Conservation (phyloP, 352 stramenopile genomes). For the Achlya hypogyna region DNA sequence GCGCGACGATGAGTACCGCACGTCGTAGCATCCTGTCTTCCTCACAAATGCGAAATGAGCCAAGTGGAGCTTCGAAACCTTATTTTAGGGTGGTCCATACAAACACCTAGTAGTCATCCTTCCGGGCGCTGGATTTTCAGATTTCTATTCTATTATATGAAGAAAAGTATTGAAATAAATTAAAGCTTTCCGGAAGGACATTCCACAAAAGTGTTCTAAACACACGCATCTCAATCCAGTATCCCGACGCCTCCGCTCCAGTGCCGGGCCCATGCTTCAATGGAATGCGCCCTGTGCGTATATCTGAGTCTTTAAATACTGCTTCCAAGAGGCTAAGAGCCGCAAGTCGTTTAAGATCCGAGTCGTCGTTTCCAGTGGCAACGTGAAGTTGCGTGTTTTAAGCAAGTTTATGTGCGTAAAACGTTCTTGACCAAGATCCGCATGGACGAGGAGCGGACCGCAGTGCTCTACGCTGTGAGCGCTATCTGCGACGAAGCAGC, state of each 20-base stretch:
- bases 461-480: constrained; percentile 15
- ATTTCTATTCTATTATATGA: background rate
- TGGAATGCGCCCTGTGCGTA: too few species aligned
- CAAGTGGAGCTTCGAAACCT: background rate
- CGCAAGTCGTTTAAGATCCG: too few species aligned
- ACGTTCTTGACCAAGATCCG: background rate
- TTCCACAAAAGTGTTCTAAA: background rate
- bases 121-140: background rate
- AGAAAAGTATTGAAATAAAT: background rate
- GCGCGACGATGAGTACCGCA: background rate
- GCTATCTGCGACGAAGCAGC: constrained; percentile 14
- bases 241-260: too few species aligned
- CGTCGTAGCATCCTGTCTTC: background rate
- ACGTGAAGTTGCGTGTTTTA: background rate
- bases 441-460: constrained; percentile 9
- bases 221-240: too few species aligned
- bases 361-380: too few species aligned
- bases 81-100: background rate
- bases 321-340: too few species aligned
- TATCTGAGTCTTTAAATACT: too few species aligned
- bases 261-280: too few species aligned
- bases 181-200: background rate
- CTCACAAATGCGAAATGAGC: background rate
- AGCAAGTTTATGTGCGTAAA: background rate
- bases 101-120: background rate